These are phyloP conservation scores for Raffaelea deltoideospora DNA, from an alignment of 2,329 filamentous ascomycete genomes.

Conservation along the genomic window DNA sequence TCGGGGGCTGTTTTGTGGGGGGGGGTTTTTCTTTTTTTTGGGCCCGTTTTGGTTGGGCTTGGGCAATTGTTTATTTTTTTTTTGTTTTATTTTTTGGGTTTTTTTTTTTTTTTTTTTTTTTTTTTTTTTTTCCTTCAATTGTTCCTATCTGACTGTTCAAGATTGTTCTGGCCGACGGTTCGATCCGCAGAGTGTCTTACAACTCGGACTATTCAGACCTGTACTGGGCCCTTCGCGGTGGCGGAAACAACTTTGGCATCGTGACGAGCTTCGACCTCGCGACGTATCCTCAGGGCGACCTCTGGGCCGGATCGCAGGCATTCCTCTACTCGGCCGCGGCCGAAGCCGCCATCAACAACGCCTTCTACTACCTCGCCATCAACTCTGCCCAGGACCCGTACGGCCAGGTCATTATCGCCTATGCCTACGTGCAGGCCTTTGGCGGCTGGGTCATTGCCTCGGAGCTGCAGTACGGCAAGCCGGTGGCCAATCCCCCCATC, in stretches of 20 bases:
- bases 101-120: neutral
- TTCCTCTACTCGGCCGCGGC: conserved; percentile 16
- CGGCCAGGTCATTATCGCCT: conserved; percentile 2
- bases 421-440: conserved; percentile 1
- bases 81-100: too few relatives aligned
- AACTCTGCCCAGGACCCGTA: conserved; percentile 13
- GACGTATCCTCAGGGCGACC: conserved; percentile 22
- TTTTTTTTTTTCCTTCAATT: neutral
- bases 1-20: too few relatives aligned
- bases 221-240: conserved; percentile 37
- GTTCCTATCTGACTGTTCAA: neutral
- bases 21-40: too few relatives aligned
- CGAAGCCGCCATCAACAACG: conserved; percentile 11
- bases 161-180: conserved; percentile 1
- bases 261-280: conserved; percentile 29
- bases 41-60: too few relatives aligned
- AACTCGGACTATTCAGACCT: conserved; percentile 25
- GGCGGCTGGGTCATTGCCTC: conserved; percentile 1
- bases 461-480: conserved; percentile 1
- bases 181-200: neutral
- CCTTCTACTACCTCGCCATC: conserved; percentile 2
- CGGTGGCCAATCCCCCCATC: neutral
- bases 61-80: too few relatives aligned
- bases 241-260: conserved; percentile 41
- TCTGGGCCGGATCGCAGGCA: conserved; percentile 25